A percentile compares a stretch with the other conserved stretches of the same genome.
Conservation (phyloP, 208 protist species). For the Wallacemonas sp. region DNA sequence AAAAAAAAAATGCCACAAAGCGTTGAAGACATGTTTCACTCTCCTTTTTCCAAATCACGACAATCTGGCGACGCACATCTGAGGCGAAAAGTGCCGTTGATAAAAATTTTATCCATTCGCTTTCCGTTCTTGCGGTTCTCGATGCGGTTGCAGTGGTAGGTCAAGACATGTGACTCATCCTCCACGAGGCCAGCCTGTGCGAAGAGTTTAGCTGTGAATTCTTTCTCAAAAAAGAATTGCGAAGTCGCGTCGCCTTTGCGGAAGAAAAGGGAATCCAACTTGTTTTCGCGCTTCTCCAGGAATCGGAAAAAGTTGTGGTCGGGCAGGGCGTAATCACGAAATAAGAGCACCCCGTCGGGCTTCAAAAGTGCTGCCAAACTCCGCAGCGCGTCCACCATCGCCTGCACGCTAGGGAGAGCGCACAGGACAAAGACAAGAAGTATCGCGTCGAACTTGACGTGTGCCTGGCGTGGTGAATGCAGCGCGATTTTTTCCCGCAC, state of each 20-base stretch:
- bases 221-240: conserved; percentile 73
- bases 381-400: conserved; percentile 56
- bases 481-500: conserved; percentile 23
- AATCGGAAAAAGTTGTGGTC: conserved; percentile 89
- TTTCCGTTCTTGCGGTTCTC: conserved; percentile 84
- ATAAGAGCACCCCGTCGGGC: conserved; percentile 50
- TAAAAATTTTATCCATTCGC: conserved; percentile 86
- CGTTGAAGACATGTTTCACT: background rate
- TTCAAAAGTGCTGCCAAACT: conserved; percentile 44
- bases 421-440: conserved; percentile 86
- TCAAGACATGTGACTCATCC: conserved; percentile 24
- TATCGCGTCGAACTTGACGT: conserved; percentile 42
- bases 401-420: conserved; percentile 50
- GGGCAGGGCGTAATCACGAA: conserved; percentile 75
- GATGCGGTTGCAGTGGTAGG: conserved; percentile 85
- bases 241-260: conserved; percentile 73
- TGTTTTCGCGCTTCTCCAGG: conserved; percentile 40
- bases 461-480: conserved; percentile 12
- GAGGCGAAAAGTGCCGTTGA: conserved; percentile 70
- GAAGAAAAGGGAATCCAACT: conserved; percentile 33
- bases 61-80: background rate
- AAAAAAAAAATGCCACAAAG: too few relatives aligned
- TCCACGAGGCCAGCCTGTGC: conserved; percentile 42
- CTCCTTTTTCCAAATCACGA: background rate
- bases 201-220: conserved; percentile 50